These are phyloP conservation scores for Picea glauca DNA, from an alignment of 75 land plant species.

Conservation along the genomic window DNA sequence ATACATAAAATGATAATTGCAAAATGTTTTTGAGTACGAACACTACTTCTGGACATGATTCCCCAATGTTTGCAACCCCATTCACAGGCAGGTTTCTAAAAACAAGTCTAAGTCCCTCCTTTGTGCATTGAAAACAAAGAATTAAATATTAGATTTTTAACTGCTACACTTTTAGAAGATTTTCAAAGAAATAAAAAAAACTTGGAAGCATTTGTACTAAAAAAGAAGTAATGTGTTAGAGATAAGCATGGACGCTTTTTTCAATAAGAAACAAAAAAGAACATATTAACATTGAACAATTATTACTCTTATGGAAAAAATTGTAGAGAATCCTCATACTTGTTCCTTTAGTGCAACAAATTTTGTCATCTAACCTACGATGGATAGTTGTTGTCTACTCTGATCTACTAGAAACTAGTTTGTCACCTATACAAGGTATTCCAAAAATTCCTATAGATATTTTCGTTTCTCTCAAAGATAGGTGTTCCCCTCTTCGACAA, in stretches of 20 bases:
- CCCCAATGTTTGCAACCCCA: slow-evolving; percentile 23
- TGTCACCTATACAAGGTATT: slow-evolving; percentile 13
- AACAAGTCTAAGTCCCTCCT: slow-evolving; percentile 49
- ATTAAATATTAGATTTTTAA: neutral
- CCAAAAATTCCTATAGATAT: neutral
- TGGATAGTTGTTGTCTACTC: slow-evolving; percentile 37
- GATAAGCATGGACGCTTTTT: no score
- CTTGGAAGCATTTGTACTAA: no score
- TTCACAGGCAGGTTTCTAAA: slow-evolving; percentile 39
- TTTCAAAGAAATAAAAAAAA: neutral
- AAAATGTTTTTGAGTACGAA: neutral
- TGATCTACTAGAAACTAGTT: slow-evolving; percentile 38
- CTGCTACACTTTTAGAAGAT: neutral
- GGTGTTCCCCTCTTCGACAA: neutral
- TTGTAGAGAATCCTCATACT: slow-evolving; percentile 30
- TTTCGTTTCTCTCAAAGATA: slow-evolving; percentile 12
- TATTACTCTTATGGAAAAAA: neutral
- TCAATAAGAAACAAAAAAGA: no score
- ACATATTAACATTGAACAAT: no score
- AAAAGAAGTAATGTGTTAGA: no score
- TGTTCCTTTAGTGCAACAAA: slow-evolving; percentile 61
- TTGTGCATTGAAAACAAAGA: slow-evolving; percentile 38
- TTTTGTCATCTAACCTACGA: slow-evolving; percentile 31
- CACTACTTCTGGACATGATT: slow-evolving; percentile 58
- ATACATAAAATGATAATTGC: no score